Conservation (phyloP, 2,329 filamentous ascomycete genomes). For the Alternaria burnsii region DNA sequence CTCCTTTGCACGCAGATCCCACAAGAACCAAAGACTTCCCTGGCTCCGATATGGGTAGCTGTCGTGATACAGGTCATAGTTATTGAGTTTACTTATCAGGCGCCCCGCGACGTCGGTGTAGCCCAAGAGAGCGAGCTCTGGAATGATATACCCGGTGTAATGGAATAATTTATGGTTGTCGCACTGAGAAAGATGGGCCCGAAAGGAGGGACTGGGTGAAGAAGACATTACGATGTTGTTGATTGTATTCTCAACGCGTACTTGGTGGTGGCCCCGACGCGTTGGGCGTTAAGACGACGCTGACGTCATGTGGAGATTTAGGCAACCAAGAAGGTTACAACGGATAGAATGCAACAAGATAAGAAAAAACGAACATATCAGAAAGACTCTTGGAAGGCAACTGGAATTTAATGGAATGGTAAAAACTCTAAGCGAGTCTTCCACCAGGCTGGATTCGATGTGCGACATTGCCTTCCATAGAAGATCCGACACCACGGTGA, state of each 20-base stretch:
- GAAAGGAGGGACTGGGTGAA: not conserved
- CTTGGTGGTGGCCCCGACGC: not conserved
- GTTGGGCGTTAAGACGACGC: not conserved
- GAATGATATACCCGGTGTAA: too few species aligned
- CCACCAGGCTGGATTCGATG: too few species aligned
- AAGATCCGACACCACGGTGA: accelerated
- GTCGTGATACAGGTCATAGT: too few species aligned
- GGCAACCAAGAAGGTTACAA: not conserved
- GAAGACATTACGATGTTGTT: not conserved
- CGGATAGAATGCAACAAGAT: not conserved
- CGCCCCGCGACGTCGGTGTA: too few species aligned
- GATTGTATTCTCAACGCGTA: not conserved
- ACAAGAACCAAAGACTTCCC: not conserved
- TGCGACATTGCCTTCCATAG: too few species aligned
- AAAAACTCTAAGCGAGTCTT: not conserved
- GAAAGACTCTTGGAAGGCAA: not conserved
- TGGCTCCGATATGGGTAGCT: too few species aligned
- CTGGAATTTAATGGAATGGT: not conserved
- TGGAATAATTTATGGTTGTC: too few species aligned
- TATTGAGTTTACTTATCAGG: too few species aligned
- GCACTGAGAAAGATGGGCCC: too few species aligned
- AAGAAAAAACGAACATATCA: not conserved
- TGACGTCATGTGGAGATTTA: slow-evolving; percentile 1
- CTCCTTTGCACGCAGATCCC: not conserved
- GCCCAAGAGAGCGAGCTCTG: too few species aligned